phyloP scores from a whole-genome alignment of 2,329 filamentous ascomycete species.

The Ramichloridium luteum region DNA sequence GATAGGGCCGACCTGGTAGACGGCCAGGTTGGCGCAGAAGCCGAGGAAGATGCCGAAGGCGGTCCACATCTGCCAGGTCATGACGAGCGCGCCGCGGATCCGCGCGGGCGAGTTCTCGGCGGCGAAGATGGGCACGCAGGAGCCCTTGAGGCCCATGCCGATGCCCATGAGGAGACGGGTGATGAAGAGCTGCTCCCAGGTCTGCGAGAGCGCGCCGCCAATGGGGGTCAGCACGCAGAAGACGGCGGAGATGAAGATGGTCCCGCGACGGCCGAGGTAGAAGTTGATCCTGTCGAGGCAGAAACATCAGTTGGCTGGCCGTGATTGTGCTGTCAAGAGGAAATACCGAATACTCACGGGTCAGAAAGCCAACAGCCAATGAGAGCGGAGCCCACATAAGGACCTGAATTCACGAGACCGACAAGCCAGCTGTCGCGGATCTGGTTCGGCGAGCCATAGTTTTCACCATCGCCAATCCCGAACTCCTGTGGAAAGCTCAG shows the following conservation, averaged over 20 bases:
- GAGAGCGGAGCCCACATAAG: slow-evolving; percentile 36
- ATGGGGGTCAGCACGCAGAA: slow-evolving; percentile 58
- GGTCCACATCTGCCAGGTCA: slow-evolving; percentile 41
- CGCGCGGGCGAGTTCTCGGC: slow-evolving; percentile 45
- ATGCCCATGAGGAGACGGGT: slow-evolving; percentile 29
- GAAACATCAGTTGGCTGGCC: too few relatives aligned
- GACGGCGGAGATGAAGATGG: slow-evolving; percentile 29
- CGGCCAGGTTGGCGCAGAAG: slow-evolving; percentile 30
- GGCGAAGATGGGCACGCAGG: slow-evolving; percentile 37
- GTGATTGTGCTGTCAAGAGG: slow-evolving; percentile 19
- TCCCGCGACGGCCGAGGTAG: slow-evolving; percentile 25
- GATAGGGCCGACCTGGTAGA: slow-evolving; percentile 27
- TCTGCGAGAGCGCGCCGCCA: slow-evolving; percentile 50
- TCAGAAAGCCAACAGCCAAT: slow-evolving; percentile 28
- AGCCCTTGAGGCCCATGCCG: slow-evolving; percentile 35
- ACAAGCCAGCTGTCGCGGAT: slow-evolving; percentile 45
- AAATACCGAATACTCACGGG: slow-evolving; percentile 21
- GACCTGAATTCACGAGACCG: slow-evolving; percentile 53
- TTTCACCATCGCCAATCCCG: slow-evolving; percentile 18
- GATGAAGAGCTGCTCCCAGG: slow-evolving; percentile 34
- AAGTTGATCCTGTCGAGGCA: slow-evolving; percentile 33
- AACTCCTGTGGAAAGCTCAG: slow-evolving; percentile 35
- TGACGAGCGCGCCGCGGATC: slow-evolving; percentile 45
- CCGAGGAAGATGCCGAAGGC: slow-evolving; percentile 38
- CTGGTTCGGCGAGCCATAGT: slow-evolving; percentile 21